Evolutionary conservation across 306 rosid genomes (phyloP).

Genomic region (Leucaena leucocephala): DNA sequence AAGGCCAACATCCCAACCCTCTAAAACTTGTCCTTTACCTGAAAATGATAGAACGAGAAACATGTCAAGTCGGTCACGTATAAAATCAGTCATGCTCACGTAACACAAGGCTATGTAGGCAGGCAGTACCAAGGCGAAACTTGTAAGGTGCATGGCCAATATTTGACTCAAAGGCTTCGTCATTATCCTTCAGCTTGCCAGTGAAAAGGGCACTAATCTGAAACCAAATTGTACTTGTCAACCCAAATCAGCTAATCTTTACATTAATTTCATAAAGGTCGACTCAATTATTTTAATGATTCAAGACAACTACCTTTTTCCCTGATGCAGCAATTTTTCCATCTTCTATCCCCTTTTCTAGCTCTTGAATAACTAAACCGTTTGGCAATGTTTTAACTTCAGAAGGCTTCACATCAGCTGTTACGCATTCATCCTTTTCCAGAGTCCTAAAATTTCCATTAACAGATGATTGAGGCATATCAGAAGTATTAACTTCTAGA

Average conservation of each 20-base stretch:
- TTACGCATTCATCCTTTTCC: conserved; percentile 37
- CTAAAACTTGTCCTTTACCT: conserved; percentile 67
- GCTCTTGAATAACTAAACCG: conserved; percentile 64
- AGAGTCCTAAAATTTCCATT: conserved; percentile 37
- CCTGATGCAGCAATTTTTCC: conserved; percentile 70
- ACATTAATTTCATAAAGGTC: not conserved
- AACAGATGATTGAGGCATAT: conserved; percentile 33
- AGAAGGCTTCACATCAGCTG: conserved; percentile 40
- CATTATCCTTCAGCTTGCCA: conserved; percentile 70
- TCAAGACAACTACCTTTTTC: conserved; percentile 60
- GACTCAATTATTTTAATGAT: conserved; percentile 27
- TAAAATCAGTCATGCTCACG: not conserved
- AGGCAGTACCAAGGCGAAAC: conserved; percentile 79
- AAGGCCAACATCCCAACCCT: conserved; percentile 82
- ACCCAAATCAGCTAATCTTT: conserved; percentile 11
- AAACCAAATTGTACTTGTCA: conserved; percentile 45
- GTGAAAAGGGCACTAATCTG: conserved; percentile 70
- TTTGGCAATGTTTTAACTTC: conserved; percentile 53
- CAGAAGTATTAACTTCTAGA: conserved; percentile 41
- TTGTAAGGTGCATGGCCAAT: conserved; percentile 55
- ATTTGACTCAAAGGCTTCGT: conserved; percentile 56
- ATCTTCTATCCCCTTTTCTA: conserved; percentile 61
- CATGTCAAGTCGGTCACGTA: not conserved
- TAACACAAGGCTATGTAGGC: conserved; percentile 12
- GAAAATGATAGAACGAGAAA: conserved; percentile 43